Evolutionary conservation across 306 rosid species (phyloP), one percentile per base, ranked within the genome.

Genomic region (Cicer judaicum): DNA sequence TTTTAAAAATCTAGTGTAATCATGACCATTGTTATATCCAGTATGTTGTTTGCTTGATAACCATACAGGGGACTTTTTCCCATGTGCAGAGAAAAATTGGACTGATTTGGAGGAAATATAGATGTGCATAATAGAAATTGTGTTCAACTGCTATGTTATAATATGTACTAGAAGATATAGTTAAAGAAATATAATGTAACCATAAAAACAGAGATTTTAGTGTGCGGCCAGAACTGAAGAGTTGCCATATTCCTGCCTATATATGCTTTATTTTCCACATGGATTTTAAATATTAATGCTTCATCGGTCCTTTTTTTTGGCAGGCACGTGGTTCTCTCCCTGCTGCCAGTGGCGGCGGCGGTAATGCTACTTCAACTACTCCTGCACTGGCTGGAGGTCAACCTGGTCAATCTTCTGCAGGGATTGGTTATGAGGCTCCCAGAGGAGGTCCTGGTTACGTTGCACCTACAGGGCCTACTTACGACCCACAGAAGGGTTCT

Each of bases 251-350:
- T 29, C 5, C 36, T 29, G 36, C 36, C 36, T 29, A 29, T 3
- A 16, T 10, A 19, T 57, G 76, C 12, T 63, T 52, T 36, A 18
- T 62, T 47, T 56, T 21, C 8, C 49, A 41, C 76, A 15, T 44
- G 8, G 49, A 42, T 69, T 43, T 62, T 36, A 29, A 39, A 34
- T 86, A 59, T 14, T 70, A 49, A 46, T 70, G 40, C 61, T 59
- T 42, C 16, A 13, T 55, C 48, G 7, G 29, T 7, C 52, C 78
- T 68, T 63, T 73, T 73, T 65, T 73, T 60, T 78, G 7, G 64
- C 72, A 94, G 97, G 98, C 91, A 82, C 90, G 86, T 18, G 88
- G 76, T 48, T 83, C 84, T 47, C 81, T 73, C 65, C 86, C 89
- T 29, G 14, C 85, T 3, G 39, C 72, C 21, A 65, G 73, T 44